phyloP scores from a whole-genome alignment of 192 early-diverging fungal genomes.

The Entomortierella lignicola region DNA sequence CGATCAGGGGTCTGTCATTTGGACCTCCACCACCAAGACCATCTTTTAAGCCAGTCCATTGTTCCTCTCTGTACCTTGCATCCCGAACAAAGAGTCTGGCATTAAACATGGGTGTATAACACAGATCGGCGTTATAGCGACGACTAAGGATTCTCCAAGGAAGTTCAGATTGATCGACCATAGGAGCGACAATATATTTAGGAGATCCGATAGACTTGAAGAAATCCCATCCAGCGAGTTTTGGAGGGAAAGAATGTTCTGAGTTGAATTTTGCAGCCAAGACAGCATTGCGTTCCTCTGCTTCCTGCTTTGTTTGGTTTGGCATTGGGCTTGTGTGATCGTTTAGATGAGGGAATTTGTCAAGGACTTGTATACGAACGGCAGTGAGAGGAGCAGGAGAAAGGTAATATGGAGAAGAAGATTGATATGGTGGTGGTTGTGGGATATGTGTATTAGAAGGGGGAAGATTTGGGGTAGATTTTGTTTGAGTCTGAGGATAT shows the following conservation, averaged over 20 bases:
- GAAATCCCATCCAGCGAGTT: constrained; percentile 85
- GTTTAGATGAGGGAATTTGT: constrained; percentile 8
- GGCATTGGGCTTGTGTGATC: constrained; percentile 1
- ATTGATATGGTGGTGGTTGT: background rate
- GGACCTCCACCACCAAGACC: constrained; percentile 55
- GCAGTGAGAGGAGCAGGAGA: background rate
- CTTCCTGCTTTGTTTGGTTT: constrained; percentile 2
- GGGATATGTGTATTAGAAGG: background rate
- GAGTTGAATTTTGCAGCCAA: constrained; percentile 20
- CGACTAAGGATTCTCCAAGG: constrained; percentile 94
- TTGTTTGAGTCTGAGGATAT: background rate
- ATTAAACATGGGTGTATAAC: constrained; percentile 99
- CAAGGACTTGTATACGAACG: background rate
- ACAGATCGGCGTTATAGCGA: constrained; percentile 87
- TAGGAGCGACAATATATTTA: constrained; percentile 88
- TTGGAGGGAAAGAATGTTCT: constrained; percentile 43
- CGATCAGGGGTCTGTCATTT: constrained; percentile 85
- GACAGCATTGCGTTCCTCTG: constrained; percentile 27
- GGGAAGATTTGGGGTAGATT: background rate
- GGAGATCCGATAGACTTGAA: constrained; percentile 80
- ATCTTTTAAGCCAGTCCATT: constrained; percentile 67
- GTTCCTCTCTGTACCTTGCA: constrained; percentile 75
- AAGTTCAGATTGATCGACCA: constrained; percentile 97
- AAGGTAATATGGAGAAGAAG: background rate
- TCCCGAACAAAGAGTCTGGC: constrained; percentile 85